Evolutionary conservation across 257 asterid species (phyloP), one percentile per base, ranked within the genome.

Genomic region (Leonotis leonurus): DNA sequence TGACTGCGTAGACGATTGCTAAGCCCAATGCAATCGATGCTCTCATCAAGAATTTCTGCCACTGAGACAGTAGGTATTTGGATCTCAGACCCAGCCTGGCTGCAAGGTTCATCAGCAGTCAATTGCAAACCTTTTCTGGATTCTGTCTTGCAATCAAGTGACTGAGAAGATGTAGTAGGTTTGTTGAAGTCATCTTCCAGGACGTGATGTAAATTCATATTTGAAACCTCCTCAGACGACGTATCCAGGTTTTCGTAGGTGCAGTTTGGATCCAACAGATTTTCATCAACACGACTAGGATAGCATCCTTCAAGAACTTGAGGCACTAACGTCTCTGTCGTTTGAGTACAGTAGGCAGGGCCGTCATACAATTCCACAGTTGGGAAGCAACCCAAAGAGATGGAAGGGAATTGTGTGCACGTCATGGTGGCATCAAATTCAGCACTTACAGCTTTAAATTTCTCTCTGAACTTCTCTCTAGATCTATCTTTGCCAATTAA

Each of bases 351-450:
- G 73, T 48, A 29, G 56, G 75, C 36, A 8, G 73, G 76, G 55
- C 80, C 96, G 63, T 85, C 89, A 63, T 86, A 92, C 67, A 92
- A 79, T 52, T 81, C 89, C 62, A 86, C 84, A 20, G 85, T 75
- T 13, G 89, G 88, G 61, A 83, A 81, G 62, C 64, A 74, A 39
- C 97, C 95, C 70, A 89, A 69, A 45, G 80, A 73, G 64, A 92
- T 86, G 71, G 88, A 85, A 53, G 95, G 84, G 75, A 84, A 92
- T 37, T 70, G 78, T 72, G 81, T 86, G 73, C 87, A 79, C 35
- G 82, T 80, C 80, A 64, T 69, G 56, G 94, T 71, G 69, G 80
- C 77, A 73, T 83, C 89, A 65, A 79, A 88, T 65, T 81, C 82
- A 33, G 43, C 53, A 66, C 55, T 73, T 64, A 72, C 76, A 17